These are phyloP conservation scores for Agarophyton chilense DNA, from an alignment of 23 red algal species.

Conservation along the genomic window DNA sequence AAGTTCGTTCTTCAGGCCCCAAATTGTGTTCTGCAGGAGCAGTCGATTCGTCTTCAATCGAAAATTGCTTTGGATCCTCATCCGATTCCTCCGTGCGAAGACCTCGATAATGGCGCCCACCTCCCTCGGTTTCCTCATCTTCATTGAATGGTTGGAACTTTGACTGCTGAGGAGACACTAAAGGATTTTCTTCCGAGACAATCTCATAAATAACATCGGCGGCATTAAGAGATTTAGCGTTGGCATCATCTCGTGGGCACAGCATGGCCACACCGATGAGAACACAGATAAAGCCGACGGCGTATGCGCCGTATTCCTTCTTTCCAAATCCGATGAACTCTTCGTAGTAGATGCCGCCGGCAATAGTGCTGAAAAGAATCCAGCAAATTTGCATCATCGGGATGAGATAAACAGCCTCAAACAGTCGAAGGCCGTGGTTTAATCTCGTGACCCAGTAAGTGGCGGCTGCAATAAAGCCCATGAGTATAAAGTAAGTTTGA, in stretches of 20 bases:
- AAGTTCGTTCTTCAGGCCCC: not conserved
- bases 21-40: not conserved
- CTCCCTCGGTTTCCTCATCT: slow-evolving; percentile 24
- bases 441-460: slow-evolving; percentile 86
- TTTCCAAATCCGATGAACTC: slow-evolving; percentile 84
- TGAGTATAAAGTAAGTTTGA: slow-evolving; percentile 86
- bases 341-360: slow-evolving; percentile 89
- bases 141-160: slow-evolving; percentile 67
- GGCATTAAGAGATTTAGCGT: slow-evolving; percentile 65
- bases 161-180: slow-evolving; percentile 20
- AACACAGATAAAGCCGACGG: slow-evolving; percentile 65
- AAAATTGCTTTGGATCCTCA: slow-evolving; percentile 17
- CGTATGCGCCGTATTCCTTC: slow-evolving; percentile 78
- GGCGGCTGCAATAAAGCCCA: slow-evolving; percentile 82
- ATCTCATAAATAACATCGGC: slow-evolving; percentile 84
- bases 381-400: slow-evolving; percentile 96
- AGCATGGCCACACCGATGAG: slow-evolving; percentile 78
- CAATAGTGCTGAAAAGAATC: slow-evolving; percentile 86
- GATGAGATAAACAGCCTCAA: slow-evolving; percentile 86
- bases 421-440: slow-evolving; percentile 83
- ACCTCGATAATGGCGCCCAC: slow-evolving; percentile 29
- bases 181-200: slow-evolving; percentile 73
- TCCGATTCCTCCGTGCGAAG: slow-evolving; percentile 37
- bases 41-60: slow-evolving; percentile 1
- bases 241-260: slow-evolving; percentile 77